Percentiles rank a stretch among this genome's conserved stretches.
Conservation (phyloP, 2,329 filamentous ascomycete species). For the Botrytis pseudocinerea region DNA sequence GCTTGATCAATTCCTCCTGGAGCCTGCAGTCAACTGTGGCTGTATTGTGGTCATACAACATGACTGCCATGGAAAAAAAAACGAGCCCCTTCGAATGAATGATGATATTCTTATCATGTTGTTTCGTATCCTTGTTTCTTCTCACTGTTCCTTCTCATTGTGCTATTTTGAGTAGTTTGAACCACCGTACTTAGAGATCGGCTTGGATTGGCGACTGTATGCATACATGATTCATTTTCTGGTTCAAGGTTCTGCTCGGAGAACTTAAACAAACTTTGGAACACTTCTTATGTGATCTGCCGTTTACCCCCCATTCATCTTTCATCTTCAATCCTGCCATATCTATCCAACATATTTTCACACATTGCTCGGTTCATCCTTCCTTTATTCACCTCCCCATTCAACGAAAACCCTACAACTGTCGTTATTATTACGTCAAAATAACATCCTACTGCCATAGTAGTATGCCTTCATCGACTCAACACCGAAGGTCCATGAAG, state of each 20-base stretch:
- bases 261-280: not conserved
- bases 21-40: too few relatives aligned
- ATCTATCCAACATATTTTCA: not conserved
- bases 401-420: conserved; percentile 10
- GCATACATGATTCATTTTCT: not conserved
- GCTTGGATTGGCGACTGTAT: not conserved
- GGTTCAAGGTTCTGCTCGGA: not conserved
- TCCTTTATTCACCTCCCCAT: not conserved
- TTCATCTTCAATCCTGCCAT: not conserved
- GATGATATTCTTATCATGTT: too few relatives aligned
- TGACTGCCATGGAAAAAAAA: too few relatives aligned
- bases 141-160: too few relatives aligned
- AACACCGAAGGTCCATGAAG: conserved; percentile 27
- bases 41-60: too few relatives aligned
- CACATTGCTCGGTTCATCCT: not conserved
- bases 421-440: conserved; percentile 3
- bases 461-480: conserved; percentile 25
- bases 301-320: not conserved
- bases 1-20: too few relatives aligned
- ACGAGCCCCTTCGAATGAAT: too few relatives aligned
- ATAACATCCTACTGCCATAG: conserved; percentile 17
- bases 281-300: not conserved
- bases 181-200: too few relatives aligned
- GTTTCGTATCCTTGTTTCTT: too few relatives aligned
- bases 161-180: too few relatives aligned